Evolutionary conservation across 208 protist genomes (phyloP).

Genomic region (Lotmaria passim): DNA sequence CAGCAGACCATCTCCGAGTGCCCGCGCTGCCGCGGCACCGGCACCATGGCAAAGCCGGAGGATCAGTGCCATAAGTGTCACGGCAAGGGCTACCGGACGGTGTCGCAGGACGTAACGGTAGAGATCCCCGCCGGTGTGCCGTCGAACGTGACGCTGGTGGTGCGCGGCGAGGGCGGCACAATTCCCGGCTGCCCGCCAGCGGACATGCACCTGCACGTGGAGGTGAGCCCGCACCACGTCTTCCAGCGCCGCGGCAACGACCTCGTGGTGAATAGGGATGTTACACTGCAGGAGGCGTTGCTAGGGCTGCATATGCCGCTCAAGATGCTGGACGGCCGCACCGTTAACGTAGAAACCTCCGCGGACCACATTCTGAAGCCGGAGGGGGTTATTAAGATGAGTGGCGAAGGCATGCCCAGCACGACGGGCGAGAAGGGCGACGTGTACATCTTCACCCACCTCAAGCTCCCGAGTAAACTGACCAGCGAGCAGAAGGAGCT

Average conservation of each 20-base stretch:
- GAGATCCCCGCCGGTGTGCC: slow-evolving; percentile 97
- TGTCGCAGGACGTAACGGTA: slow-evolving; percentile 95
- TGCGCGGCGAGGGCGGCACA: slow-evolving; percentile 95
- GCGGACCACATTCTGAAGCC: slow-evolving; percentile 68
- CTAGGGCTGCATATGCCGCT: slow-evolving; percentile 88
- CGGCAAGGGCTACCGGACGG: slow-evolving; percentile 92
- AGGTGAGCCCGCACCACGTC: slow-evolving; percentile 91
- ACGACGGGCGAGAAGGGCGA: slow-evolving; percentile 75
- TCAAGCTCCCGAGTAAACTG: slow-evolving; percentile 86
- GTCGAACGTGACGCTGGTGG: slow-evolving; percentile 95
- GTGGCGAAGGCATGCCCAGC: slow-evolving; percentile 88
- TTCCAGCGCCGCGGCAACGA: slow-evolving; percentile 96
- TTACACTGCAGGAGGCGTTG: slow-evolving; percentile 95
- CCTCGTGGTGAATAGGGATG: slow-evolving; percentile 90
- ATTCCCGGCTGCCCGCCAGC: slow-evolving; percentile 93
- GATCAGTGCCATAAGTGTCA: slow-evolving; percentile 95
- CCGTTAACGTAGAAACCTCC: slow-evolving; percentile 78
- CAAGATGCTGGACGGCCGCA: slow-evolving; percentile 92
- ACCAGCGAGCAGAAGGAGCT: slow-evolving; percentile 63
- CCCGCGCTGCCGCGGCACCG: slow-evolving; percentile 92
- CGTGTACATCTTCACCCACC: slow-evolving; percentile 78
- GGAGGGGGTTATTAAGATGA: slow-evolving; percentile 80
- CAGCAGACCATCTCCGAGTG: slow-evolving; percentile 95
- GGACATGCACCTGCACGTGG: slow-evolving; percentile 97
- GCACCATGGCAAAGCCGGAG: slow-evolving; percentile 90